These are phyloP conservation scores for Phellopilus nigrolimitatus DNA, from an alignment of 1,284 basidiomycete species.

Conservation along the genomic window DNA sequence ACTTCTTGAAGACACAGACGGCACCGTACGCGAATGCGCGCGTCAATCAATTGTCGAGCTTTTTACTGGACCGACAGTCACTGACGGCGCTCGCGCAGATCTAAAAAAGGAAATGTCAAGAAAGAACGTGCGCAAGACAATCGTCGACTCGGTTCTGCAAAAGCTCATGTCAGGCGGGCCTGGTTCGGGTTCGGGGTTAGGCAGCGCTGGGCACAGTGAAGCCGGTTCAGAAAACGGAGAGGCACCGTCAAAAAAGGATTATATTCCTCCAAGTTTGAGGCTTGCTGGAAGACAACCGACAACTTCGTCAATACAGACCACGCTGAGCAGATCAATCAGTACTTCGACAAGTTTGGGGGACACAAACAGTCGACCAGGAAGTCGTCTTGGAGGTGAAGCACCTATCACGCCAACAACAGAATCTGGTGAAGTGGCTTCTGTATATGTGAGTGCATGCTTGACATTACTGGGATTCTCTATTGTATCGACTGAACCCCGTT, in stretches of 20 bases:
- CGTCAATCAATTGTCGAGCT: conserved; percentile 77
- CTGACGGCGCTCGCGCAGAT: conserved; percentile 84
- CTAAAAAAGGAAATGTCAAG: conserved; percentile 89
- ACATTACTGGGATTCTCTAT: conserved; percentile 12
- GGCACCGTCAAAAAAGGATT: conserved; percentile 45
- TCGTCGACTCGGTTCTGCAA: conserved; percentile 64
- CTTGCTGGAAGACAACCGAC: conserved; percentile 50
- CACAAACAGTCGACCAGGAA: conserved; percentile 13
- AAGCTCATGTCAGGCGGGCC: conserved; percentile 48
- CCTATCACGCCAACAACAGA: conserved; percentile 16
- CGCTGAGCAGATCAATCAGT: conserved; percentile 44
- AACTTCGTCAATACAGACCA: conserved; percentile 28
- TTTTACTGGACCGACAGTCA: conserved; percentile 77
- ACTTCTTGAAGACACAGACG: conserved; percentile 86
- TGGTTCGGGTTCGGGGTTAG: conserved; percentile 27
- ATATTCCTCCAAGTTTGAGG: conserved; percentile 69
- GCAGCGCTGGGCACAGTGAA: conserved; percentile 43
- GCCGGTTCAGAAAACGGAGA: conserved; percentile 61
- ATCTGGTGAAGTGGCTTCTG: conserved; percentile 8
- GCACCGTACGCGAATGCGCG: conserved; percentile 83
- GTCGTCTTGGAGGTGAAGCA: conserved; percentile 11
- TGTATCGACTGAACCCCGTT: conserved; percentile 22
- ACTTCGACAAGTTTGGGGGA: conserved; percentile 31
- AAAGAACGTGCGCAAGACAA: conserved; percentile 82
- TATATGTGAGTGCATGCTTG: conserved; percentile 16